Base-by-base conservation (phyloP, 2,329 filamentous ascomycete species). In the Hypomyces perniciosus region DNA sequence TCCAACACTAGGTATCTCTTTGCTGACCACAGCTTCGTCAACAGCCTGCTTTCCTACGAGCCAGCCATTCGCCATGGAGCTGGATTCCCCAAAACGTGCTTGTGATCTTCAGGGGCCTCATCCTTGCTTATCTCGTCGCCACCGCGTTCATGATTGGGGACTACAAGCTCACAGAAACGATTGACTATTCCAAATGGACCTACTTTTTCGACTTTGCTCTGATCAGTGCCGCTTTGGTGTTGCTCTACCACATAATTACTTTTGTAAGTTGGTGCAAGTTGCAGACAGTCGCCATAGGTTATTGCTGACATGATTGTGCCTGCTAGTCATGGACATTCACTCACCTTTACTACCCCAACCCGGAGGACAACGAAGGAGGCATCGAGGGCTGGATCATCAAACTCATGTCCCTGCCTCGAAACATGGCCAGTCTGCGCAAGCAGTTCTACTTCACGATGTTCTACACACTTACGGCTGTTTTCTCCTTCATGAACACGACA, bases 401-500 rank as follows among this genome's bases (percentile, higher is more conserved):
- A 4, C 57, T 62, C 56, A 66, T 79, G 60, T 77, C 76, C 2
- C 69, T 78, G 8, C 73, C 77, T 2, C 61, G 62, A 41, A 68
- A 74, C 53, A 68, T 71, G 54, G 62, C 60, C 6, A 69, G 60
- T 46, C 67, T 68, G n/a, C 65, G 67, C 35, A 70, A 72, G 37
- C 72, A 72, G 28, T 73, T 74, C 57, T 67, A 68, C 57, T 79
- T 79, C 57, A 77, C 72, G 50, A 52, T 79, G 60, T 78, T 76
- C 61, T 78, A 78, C 62, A 72, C 72, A 1, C 56, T 68, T 8
- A 65, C 70, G 1, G 70, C 71, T 13, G 72, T 77, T 26, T 76
- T 75, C 48, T 59, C 68, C 20, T 73, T 79, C 51, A 69, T 77
- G 64, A 79, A 78, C 57, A 73, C 73, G 9, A 62, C 72, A 50